phyloP scores from a whole-genome alignment of 169 alveolate genomes.

The Plasmodium coatneyi region DNA sequence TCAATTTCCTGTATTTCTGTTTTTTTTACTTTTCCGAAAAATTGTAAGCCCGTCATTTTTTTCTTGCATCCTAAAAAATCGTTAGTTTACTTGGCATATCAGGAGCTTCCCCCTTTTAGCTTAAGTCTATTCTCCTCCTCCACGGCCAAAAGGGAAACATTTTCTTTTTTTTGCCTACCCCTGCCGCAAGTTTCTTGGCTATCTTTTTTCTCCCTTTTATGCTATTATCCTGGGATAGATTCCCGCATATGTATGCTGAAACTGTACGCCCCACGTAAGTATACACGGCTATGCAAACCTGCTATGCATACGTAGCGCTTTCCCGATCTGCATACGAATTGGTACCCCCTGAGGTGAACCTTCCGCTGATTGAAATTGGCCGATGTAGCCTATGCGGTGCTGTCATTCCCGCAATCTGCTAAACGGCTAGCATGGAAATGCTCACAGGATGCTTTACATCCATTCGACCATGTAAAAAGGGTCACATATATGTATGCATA shows the following conservation, averaged over 20 bases:
- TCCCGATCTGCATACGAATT: neutral
- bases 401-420: neutral
- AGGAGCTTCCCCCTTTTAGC: neutral
- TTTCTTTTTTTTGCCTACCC: neutral
- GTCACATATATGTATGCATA: neutral
- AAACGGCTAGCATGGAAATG: neutral
- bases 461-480: neutral
- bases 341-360: neutral
- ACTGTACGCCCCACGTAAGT: neutral
- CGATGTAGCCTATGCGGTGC: neutral
- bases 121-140: neutral
- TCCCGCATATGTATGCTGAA: neutral
- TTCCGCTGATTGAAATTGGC: neutral
- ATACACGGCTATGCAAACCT: neutral
- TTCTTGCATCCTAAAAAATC: neutral
- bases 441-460: neutral
- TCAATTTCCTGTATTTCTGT: constrained; percentile 56
- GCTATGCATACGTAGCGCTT: neutral
- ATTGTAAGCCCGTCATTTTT: constrained; percentile 61
- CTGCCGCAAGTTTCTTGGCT: neutral
- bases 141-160: neutral
- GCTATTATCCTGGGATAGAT: neutral
- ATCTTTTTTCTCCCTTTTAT: neutral
- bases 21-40: constrained; percentile 48
- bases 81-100: neutral